Conservation (phyloP, 2,329 filamentous ascomycete species). For the Aphanoascus verrucosus region DNA sequence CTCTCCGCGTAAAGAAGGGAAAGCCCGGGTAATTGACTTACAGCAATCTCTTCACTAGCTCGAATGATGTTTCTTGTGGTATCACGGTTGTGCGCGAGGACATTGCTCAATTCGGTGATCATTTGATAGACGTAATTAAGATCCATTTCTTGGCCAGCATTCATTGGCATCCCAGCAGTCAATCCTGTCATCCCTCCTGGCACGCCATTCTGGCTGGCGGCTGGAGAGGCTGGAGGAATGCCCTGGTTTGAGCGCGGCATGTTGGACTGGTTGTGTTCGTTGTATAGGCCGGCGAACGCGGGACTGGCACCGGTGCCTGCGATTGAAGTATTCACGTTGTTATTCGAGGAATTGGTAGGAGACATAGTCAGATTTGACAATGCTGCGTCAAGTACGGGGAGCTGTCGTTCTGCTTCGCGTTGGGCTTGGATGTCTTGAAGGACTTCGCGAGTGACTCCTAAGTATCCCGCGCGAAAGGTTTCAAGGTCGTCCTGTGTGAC, state of each 20-base stretch:
- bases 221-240: slow-evolving; percentile 23
- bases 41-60: slow-evolving; percentile 41
- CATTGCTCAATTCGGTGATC: slow-evolving; percentile 40
- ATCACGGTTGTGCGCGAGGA: slow-evolving; percentile 41
- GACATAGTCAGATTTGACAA: slow-evolving; percentile 21
- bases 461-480: slow-evolving; percentile 16
- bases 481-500: slow-evolving; percentile 16
- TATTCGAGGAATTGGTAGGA: slow-evolving; percentile 5
- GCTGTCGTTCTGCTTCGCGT: slow-evolving; percentile 14
- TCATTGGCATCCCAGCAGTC: slow-evolving; percentile 33
- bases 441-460: slow-evolving; percentile 11
- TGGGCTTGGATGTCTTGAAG: slow-evolving; percentile 10
- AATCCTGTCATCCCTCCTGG: slow-evolving; percentile 21
- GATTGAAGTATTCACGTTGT: slow-evolving; percentile 13
- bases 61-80: slow-evolving; percentile 40
- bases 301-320: slow-evolving; percentile 16
- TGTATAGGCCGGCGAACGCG: slow-evolving; percentile 21
- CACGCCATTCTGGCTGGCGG: slow-evolving; percentile 10
- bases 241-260: slow-evolving; percentile 27
- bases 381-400: slow-evolving; percentile 29
- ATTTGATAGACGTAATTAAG: slow-evolving; percentile 42
- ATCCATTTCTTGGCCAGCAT: slow-evolving; percentile 43
- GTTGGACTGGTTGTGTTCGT: slow-evolving; percentile 27
- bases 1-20: not conserved
- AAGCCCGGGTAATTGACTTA: slow-evolving; percentile 20